Base-by-base conservation (phyloP, 495 filamentous ascomycete species). In the Neurospora africana region DNA sequence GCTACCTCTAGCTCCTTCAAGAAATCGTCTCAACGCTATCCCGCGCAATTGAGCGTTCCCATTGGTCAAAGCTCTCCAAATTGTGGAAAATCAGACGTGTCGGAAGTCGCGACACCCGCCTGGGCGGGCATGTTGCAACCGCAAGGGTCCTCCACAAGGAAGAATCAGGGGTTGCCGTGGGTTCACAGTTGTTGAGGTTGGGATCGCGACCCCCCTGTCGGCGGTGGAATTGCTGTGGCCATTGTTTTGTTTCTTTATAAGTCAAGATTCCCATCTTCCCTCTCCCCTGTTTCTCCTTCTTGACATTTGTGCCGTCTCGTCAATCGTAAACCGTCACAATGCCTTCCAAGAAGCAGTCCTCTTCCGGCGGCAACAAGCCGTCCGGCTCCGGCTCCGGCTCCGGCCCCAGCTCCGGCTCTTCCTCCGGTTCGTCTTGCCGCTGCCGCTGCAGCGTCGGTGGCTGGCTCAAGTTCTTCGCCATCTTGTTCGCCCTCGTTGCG, bases 401-500 rank as follows among this genome's bases (percentile, higher is more conserved):
- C n/a, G n/a, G 73, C n/a, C 65, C n/a, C 35, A 27, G 44, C 27
- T 27, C n/a, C 39, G 43, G 69, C 36, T 27, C 39, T 72, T 58
- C 37, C 72, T 30, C 65, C 19, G 65, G 10, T 27, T 38, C 41
- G 37, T 37, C 15, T 2, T 72, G 21, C 68, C 70, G 37, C 11
- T 72, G 71, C 73, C 70, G 70, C 40, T 36, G 78, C 75, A 76
- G 82, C 70, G 70, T 83, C 41, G 71, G 74, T 70, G 75, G 76
- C 72, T 72, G 80, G 69, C 81, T 91, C 76, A 88, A 84, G 75
- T 75, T 88, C 78, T 75, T 92, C 72, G 86, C 87, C 76, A 78
- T 91, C 76, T 75, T 92, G 69, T 74, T 91, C 69, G 90, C 86
- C 69, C 73, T 89, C 5, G 80, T 92, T 69, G 79, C 88, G 2